phyloP scores from a whole-genome alignment of 441 rosid genomes.

The Capsella rubella region DNA sequence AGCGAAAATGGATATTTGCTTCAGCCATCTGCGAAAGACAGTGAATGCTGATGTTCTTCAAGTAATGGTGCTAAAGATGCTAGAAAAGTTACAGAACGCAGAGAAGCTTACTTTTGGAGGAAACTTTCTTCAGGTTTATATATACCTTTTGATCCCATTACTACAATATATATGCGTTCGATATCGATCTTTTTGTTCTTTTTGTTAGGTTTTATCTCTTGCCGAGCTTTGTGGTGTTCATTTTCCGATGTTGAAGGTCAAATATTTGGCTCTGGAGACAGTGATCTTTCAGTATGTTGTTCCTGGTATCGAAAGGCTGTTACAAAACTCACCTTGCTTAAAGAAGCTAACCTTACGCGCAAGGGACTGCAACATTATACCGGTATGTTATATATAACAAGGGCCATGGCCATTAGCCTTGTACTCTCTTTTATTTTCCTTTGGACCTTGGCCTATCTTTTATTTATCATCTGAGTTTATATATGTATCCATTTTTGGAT shows the following conservation, averaged over 20 bases:
- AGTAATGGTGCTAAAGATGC: not conserved
- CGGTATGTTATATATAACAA: not conserved
- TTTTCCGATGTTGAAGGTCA: constrained; percentile 1
- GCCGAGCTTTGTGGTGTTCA: not conserved
- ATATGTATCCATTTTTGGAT: not conserved
- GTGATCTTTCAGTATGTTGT: not conserved
- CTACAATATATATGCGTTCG: too few species aligned
- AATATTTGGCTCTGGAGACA: not conserved
- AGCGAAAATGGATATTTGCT: not conserved
- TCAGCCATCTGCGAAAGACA: not conserved
- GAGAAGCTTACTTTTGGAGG: constrained; percentile 20
- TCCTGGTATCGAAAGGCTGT: not conserved
- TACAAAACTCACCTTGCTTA: constrained; percentile 24
- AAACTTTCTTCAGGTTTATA: constrained; percentile 12
- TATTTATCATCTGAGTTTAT: not conserved
- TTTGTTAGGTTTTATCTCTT: constrained; percentile 9
- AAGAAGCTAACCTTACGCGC: not conserved
- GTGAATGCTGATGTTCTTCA: not conserved
- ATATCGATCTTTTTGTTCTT: not conserved
- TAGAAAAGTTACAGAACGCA: not conserved
- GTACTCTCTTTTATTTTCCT: not conserved
- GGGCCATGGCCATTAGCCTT: not conserved
- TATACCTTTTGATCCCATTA: too few species aligned
- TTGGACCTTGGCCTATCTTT: not conserved
- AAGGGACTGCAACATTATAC: not conserved